Conservation (phyloP, 768 basidiomycete genomes). For the Tylopilus sp. region DNA sequence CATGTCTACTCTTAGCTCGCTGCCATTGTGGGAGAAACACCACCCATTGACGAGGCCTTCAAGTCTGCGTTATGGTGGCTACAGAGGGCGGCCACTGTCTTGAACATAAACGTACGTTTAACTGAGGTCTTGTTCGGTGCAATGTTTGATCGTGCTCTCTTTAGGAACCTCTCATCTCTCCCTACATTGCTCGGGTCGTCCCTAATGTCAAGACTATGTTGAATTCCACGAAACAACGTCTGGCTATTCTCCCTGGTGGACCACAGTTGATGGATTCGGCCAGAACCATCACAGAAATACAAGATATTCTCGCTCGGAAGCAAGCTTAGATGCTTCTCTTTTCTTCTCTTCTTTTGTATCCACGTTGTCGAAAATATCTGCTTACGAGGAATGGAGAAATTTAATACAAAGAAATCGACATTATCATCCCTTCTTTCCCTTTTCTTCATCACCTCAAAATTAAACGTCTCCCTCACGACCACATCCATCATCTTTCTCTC, state of each 20-base stretch:
- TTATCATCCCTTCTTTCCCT: not conserved
- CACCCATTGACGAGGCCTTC: constrained; percentile 76
- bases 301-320: constrained; percentile 61
- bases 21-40: constrained; percentile 67
- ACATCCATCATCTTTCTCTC: no score
- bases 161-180: constrained; percentile 77
- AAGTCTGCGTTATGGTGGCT: constrained; percentile 86
- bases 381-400: not conserved
- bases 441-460: constrained; percentile 2
- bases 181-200: constrained; percentile 78
- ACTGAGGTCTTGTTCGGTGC: not conserved
- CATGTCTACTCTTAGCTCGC: constrained; percentile 51
- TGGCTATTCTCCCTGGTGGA: constrained; percentile 72
- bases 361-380: not conserved
- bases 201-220: constrained; percentile 75
- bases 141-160: not conserved
- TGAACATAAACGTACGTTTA: constrained; percentile 64
- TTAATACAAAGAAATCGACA: not conserved
- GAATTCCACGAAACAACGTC: constrained; percentile 75
- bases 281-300: constrained; percentile 69
- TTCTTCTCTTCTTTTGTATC: not conserved
- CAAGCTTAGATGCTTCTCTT: constrained; percentile 15
- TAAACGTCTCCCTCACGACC: not conserved
- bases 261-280: constrained; percentile 64
- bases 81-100: constrained; percentile 64